Base-by-base conservation (phyloP, 208 protist species). In the Wallacemonas sp. region DNA sequence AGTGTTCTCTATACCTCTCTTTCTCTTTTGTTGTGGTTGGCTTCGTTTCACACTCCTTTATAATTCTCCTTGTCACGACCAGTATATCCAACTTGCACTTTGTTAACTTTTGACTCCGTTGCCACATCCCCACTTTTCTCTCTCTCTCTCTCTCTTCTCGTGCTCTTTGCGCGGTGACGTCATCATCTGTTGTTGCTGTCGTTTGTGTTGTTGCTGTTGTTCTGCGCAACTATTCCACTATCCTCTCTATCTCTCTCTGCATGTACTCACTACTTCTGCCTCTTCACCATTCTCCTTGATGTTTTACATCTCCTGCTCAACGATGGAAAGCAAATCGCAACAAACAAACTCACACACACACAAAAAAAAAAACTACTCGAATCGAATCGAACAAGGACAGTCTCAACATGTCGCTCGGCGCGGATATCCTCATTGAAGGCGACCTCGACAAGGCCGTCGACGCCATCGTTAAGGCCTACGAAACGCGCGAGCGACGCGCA, bases 371-470 rank as follows among this genome's bases (percentile, higher is more conserved):
- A 45, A 55, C 12, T 20, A 23, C n/a, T 32, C 26, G 22, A 3
- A 54, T 49, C 63, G 5, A 25, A 54, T 32, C 16, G 18, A 20
- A 48, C 26, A 22, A 20, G 18, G 39, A 57, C 5, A n/a, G n/a
- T n/a, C n/a, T n/a, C n/a, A n/a, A n/a, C 18, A 67, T 54, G 67
- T 29, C 52, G 8, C 2, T 18, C 28, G 52, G 29, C 42, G 29
- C 36, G 7, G 29, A 48, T 32, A 65, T 73, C 31, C 55, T 76
- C 31, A 36, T 32, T 45, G 46, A 54, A 2, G 66, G 23, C 14
- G 64, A 76, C 22, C 33, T 79, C 32, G 59, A 63, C 20, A 18
- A 50, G 14, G 57, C 71, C 45, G 71, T 59, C 29, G 45, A 26
- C 0, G 11, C 42, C 2, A 82, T 82, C 31, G 57, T 72, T 12